Evolutionary conservation across 73 alveolate species (phyloP).

Genomic region (Paraurostyla sp.): DNA sequence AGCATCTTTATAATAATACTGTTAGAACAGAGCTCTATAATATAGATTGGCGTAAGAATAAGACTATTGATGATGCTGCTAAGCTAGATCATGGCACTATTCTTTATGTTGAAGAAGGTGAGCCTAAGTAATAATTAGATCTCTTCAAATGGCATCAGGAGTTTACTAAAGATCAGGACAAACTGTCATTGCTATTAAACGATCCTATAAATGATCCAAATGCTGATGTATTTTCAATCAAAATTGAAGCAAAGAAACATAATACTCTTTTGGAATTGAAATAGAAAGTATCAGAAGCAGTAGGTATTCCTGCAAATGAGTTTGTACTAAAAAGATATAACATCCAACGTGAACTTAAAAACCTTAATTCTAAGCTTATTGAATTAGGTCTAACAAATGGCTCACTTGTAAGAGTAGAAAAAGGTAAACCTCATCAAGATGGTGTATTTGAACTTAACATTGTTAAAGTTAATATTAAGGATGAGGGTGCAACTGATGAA

Average conservation of each 20-base stretch:
- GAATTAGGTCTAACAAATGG: conserved; percentile 40
- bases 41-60: conserved; percentile 57
- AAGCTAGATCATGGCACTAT: conserved; percentile 28
- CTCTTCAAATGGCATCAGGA: conserved; percentile 49
- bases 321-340: conserved; percentile 49
- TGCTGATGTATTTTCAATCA: conserved; percentile 29
- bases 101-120: conserved; percentile 58
- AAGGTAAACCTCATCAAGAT: conserved; percentile 45
- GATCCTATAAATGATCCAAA: conserved; percentile 61
- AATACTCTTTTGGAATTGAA: conserved; percentile 32
- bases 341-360: conserved; percentile 33
- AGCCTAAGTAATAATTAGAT: conserved; percentile 50
- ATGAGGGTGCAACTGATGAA: conserved; percentile 5
- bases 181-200: not conserved
- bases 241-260: conserved; percentile 6
- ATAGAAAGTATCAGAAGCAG: not conserved
- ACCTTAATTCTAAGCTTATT: not conserved
- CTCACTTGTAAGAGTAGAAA: conserved; percentile 3
- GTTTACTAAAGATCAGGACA: conserved; percentile 23
- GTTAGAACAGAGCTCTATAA: conserved; percentile 46
- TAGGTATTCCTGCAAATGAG: not conserved
- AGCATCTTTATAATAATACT: conserved; percentile 3
- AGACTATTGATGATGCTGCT: conserved; percentile 9
- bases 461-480: not conserved
- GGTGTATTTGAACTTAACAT: conserved; percentile 44